Conservation (phyloP, 1,139 yeast species). For the Geotrichum bryndzae region DNA sequence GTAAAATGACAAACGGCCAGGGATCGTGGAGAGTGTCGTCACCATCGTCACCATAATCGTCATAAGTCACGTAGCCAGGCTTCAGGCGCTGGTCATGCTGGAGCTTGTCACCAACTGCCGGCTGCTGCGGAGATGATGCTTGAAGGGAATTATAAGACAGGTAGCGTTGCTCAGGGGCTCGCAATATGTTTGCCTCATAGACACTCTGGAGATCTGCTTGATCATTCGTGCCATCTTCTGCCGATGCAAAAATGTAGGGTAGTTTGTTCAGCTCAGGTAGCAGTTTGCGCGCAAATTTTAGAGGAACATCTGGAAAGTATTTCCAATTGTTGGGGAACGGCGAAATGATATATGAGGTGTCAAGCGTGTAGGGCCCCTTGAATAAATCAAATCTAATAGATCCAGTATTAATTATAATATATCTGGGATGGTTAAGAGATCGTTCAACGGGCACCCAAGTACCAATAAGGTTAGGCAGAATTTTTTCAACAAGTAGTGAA, state of each 20-base stretch:
- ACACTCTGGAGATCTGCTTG: background rate
- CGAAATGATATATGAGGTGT: constrained; percentile 74
- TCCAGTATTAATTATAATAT: constrained; percentile 77
- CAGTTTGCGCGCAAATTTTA: constrained; percentile 44
- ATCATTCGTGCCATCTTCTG: background rate
- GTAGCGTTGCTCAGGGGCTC: constrained; percentile 22
- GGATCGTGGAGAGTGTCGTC: constrained; percentile 81
- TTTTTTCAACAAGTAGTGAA: constrained; percentile 50
- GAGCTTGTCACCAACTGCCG: background rate
- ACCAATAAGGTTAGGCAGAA: constrained; percentile 54
- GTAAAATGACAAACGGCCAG: constrained; percentile 53
- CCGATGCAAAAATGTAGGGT: constrained; percentile 39
- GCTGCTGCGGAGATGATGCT: background rate
- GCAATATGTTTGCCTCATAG: constrained; percentile 2
- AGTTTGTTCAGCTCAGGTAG: constrained; percentile 47
- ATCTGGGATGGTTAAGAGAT: constrained; percentile 40
- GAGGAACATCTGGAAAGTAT: constrained; percentile 48
- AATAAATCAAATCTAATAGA: constrained; percentile 83
- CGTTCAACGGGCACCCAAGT: constrained; percentile 17
- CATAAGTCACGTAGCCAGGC: constrained; percentile 73
- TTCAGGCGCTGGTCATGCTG: constrained; percentile 16
- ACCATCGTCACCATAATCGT: constrained; percentile 78
- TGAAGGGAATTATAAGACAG: background rate
- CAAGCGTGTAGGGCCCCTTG: constrained; percentile 77
- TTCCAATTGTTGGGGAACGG: constrained; percentile 84